phyloP scores from a whole-genome alignment of 2,329 filamentous ascomycete genomes.

The Capronia coronata region DNA sequence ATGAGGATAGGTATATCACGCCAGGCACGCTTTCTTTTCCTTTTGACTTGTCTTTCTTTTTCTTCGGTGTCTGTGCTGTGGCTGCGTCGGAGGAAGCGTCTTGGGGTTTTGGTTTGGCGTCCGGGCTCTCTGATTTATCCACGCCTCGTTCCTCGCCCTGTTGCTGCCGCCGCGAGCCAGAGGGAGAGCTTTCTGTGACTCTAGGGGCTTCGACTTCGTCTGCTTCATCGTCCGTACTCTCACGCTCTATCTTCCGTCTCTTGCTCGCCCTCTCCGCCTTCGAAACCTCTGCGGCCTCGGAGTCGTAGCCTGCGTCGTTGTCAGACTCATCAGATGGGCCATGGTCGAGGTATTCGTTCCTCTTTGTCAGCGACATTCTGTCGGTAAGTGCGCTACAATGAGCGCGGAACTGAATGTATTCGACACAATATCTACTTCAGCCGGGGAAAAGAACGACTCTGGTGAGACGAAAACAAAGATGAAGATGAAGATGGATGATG shows the following conservation, averaged over 20 bases:
- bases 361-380: slow-evolving; percentile 10
- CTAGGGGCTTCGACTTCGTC: slow-evolving; percentile 40
- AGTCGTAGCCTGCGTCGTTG: slow-evolving; percentile 41
- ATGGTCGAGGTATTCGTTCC: slow-evolving; percentile 27
- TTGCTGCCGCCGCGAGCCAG: background rate
- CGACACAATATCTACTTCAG: background rate
- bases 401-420: too few species aligned
- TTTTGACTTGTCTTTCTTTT: slow-evolving; percentile 40
- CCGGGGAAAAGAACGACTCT: background rate
- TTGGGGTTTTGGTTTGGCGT: slow-evolving; percentile 50
- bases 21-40: slow-evolving; percentile 28
- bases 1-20: slow-evolving; percentile 41
- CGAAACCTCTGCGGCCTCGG: slow-evolving; percentile 38
- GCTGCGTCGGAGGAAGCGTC: background rate
- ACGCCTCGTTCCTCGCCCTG: background rate
- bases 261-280: slow-evolving; percentile 31
- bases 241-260: slow-evolving; percentile 22
- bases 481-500: background rate
- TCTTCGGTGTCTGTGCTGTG: background rate
- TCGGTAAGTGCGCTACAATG: too few species aligned
- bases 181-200: slow-evolving; percentile 28
- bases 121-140: background rate
- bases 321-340: slow-evolving; percentile 36
- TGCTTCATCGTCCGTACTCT: slow-evolving; percentile 30
- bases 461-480: slow-evolving; percentile 1